Percentiles rank a stretch among this genome's conserved stretches.
Conservation (phyloP, 192 early-diverging fungal species). For the Coemansia asiatica region DNA sequence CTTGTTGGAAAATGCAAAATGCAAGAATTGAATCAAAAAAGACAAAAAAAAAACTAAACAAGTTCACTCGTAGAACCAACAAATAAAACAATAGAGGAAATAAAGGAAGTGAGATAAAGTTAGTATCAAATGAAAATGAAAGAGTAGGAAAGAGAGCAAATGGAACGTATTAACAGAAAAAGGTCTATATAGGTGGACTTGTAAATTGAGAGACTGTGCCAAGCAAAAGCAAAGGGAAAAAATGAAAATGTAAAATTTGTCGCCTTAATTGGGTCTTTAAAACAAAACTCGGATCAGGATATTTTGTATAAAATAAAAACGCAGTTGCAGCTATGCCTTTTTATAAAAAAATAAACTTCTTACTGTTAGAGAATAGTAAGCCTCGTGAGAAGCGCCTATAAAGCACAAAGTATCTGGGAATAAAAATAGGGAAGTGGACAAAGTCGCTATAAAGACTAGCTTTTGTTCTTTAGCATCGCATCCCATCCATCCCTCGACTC, state of each 20-base stretch:
- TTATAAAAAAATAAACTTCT: too few relatives aligned
- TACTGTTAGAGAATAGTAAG: too few relatives aligned
- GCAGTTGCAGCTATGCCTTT: too few relatives aligned
- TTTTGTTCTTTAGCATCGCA: not conserved
- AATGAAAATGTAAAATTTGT: too few relatives aligned
- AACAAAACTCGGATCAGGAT: not conserved
- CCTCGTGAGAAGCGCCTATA: not conserved
- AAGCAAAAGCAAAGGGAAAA: not conserved
- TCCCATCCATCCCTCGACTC: not conserved
- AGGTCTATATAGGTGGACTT: too few relatives aligned
- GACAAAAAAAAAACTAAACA: too few relatives aligned
- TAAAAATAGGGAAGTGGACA: not conserved
- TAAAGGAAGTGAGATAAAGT: conserved; percentile 1
- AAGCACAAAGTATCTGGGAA: not conserved
- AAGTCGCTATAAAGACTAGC: not conserved
- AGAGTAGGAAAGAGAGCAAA: not conserved
- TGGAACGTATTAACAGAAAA: too few relatives aligned
- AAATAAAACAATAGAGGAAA: conserved; percentile 7
- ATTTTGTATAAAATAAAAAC: too few relatives aligned
- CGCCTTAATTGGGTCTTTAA: too few relatives aligned
- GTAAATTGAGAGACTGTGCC: too few relatives aligned
- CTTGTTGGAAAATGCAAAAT: not conserved
- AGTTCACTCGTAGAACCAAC: not conserved
- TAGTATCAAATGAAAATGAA: not conserved
- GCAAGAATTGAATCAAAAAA: not conserved